phyloP scores from a whole-genome alignment of 2,329 filamentous ascomycete species.

The Trichoderma sp. region DNA sequence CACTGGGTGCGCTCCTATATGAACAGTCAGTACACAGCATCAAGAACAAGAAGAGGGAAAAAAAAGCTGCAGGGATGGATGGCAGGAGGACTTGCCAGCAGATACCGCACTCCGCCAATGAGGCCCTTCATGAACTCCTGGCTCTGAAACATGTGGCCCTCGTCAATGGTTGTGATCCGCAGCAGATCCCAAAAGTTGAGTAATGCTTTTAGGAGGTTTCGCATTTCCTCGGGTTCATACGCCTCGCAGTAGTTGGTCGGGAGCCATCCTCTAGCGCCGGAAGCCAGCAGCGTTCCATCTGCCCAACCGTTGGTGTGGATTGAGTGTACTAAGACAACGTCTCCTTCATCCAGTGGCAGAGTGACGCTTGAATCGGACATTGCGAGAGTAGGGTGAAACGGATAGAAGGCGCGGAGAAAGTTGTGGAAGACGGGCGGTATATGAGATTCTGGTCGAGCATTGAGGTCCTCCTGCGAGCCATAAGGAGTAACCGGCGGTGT shows the following conservation, averaged over 20 bases:
- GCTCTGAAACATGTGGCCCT: slow-evolving; percentile 78
- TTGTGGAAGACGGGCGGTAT: slow-evolving; percentile 79
- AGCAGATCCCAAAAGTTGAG: slow-evolving; percentile 92
- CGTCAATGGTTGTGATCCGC: slow-evolving; percentile 73
- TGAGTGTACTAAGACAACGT: slow-evolving; percentile 91
- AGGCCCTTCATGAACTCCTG: slow-evolving; percentile 94
- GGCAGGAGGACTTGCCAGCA: slow-evolving; percentile 66
- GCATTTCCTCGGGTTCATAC: slow-evolving; percentile 87
- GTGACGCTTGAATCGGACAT: slow-evolving; percentile 86
- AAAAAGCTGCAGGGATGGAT: background rate
- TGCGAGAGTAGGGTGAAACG: slow-evolving; percentile 78
- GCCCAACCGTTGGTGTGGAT: slow-evolving; percentile 99
- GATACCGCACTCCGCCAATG: slow-evolving; percentile 87
- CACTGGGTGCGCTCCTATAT: slow-evolving; percentile 82
- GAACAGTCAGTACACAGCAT: slow-evolving; percentile 21
- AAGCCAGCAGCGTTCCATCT: slow-evolving; percentile 85
- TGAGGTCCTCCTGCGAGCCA: slow-evolving; percentile 63
- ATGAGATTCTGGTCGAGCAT: slow-evolving; percentile 43
- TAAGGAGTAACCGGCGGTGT: slow-evolving; percentile 78
- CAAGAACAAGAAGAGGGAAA: too few species aligned
- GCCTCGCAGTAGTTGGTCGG: slow-evolving; percentile 98
- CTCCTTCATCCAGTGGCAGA: slow-evolving; percentile 83
- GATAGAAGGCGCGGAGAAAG: slow-evolving; percentile 91
- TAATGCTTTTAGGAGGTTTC: slow-evolving; percentile 79
- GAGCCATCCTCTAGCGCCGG: slow-evolving; percentile 89